A percentile compares a stretch with the other conserved stretches of the same genome.
phyloP scores from a whole-genome alignment of 2,329 filamentous ascomycete species.

The Diplodia sapinea region DNA sequence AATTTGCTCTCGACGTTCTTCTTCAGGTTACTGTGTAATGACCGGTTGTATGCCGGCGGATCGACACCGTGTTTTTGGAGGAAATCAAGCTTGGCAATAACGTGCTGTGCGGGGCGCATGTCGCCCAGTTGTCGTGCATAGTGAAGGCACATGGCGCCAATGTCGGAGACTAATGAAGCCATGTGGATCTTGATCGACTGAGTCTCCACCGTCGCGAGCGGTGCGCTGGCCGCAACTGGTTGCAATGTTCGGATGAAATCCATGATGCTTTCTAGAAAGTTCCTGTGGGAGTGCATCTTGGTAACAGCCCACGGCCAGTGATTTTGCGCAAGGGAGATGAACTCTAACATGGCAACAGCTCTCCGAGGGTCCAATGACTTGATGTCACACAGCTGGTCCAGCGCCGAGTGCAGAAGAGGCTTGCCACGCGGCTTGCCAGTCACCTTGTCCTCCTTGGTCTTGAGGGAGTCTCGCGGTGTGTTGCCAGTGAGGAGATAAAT shows the following conservation, averaged over 20 bases:
- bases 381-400: slow-evolving; percentile 72
- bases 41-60: slow-evolving; percentile 84
- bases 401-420: slow-evolving; percentile 75
- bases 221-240: slow-evolving; percentile 60
- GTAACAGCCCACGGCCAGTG: slow-evolving; percentile 95
- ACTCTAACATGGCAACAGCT: slow-evolving; percentile 79
- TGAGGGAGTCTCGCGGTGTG: slow-evolving; percentile 77
- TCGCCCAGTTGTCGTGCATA: slow-evolving; percentile 79
- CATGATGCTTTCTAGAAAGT: slow-evolving; percentile 74
- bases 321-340: slow-evolving; percentile 86
- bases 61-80: slow-evolving; percentile 78
- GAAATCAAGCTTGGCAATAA: slow-evolving; percentile 79
- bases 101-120: slow-evolving; percentile 68
- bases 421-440: slow-evolving; percentile 53
- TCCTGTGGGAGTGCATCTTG: slow-evolving; percentile 73
- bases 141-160: slow-evolving; percentile 89
- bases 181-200: slow-evolving; percentile 57
- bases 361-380: slow-evolving; percentile 66
- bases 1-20: slow-evolving; percentile 85
- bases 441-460: slow-evolving; percentile 49
- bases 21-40: slow-evolving; percentile 82
- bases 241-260: slow-evolving; percentile 69
- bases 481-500: slow-evolving; percentile 89
- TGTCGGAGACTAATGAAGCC: slow-evolving; percentile 83
- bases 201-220: slow-evolving; percentile 36